Percentiles rank a stretch among this genome's conserved stretches.
These are phyloP conservation scores for Hypoxylon sp. DNA, from an alignment of 2,329 filamentous ascomycete species.

Conservation along the genomic window DNA sequence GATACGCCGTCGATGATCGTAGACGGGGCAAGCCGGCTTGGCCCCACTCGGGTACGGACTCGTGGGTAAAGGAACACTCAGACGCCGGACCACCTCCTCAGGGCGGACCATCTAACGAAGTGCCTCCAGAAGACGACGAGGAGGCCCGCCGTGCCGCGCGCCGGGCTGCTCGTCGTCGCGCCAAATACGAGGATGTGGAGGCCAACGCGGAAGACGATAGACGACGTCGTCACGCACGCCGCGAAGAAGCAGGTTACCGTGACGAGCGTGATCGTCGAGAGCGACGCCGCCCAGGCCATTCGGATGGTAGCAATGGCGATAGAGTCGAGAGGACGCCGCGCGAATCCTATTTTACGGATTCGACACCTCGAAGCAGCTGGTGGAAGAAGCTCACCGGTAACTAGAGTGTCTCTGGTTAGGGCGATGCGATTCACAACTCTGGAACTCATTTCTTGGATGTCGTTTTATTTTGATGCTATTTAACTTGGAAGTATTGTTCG, in stretches of 20 bases:
- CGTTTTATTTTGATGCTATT: slow-evolving; percentile 7
- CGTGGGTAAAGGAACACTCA: slow-evolving; percentile 72
- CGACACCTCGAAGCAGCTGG: slow-evolving; percentile 64
- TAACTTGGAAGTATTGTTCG: slow-evolving; percentile 6
- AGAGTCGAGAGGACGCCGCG: slow-evolving; percentile 30
- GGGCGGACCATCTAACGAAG: slow-evolving; percentile 49
- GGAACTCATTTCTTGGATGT: slow-evolving; percentile 5
- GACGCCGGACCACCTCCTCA: slow-evolving; percentile 68
- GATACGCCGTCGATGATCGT: slow-evolving; percentile 48
- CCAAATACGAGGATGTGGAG: slow-evolving; percentile 53
- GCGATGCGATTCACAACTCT: neutral
- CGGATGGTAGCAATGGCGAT: slow-evolving; percentile 46
- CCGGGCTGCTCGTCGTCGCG: slow-evolving; percentile 55
- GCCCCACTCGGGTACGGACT: slow-evolving; percentile 71
- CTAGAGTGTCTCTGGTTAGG: slow-evolving; percentile 1
- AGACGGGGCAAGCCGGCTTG: slow-evolving; percentile 52
- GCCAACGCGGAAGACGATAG: slow-evolving; percentile 56
- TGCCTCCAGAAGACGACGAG: slow-evolving; percentile 55
- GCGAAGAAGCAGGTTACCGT: too few species aligned
- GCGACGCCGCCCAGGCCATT: slow-evolving; percentile 42
- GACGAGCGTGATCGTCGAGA: slow-evolving; percentile 13
- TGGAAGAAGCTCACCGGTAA: slow-evolving; percentile 64
- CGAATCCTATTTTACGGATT: slow-evolving; percentile 53
- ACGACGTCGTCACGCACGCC: slow-evolving; percentile 54
- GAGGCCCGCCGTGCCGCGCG: slow-evolving; percentile 60